Conservation (phyloP, 768 basidiomycete genomes). For the Lepiota brunneoincarnata region DNA sequence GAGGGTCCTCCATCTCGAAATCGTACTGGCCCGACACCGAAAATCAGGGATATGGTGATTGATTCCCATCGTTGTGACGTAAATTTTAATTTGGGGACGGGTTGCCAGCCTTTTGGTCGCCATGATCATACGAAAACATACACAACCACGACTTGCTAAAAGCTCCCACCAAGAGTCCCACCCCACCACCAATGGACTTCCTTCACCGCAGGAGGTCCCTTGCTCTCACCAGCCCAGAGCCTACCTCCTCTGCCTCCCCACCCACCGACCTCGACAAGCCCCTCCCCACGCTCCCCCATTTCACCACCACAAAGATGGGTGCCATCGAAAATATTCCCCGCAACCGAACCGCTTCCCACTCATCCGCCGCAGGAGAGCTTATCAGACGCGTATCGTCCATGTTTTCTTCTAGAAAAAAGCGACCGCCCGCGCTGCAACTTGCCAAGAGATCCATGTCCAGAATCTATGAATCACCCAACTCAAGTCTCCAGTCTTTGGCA, state of each 20-base stretch:
- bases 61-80: slow-evolving; percentile 11
- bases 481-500: slow-evolving; percentile 14
- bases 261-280: neutral
- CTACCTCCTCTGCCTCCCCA: neutral
- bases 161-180: neutral
- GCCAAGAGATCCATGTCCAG: slow-evolving; percentile 9
- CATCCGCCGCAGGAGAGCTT: slow-evolving; percentile 15
- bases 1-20: neutral
- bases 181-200: neutral
- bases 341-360: neutral
- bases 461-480: slow-evolving; percentile 10
- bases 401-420: slow-evolving; percentile 17
- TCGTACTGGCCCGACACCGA: too few relatives aligned
- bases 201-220: slow-evolving; percentile 1
- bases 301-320: neutral
- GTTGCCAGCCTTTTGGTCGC: neutral
- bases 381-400: slow-evolving; percentile 30
- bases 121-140: slow-evolving; percentile 6
- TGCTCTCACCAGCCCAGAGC: neutral
- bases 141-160: neutral
- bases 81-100: slow-evolving; percentile 3
- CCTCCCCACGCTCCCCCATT: neutral
- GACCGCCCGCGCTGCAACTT: slow-evolving; percentile 5
- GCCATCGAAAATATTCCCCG: slow-evolving; percentile 11
- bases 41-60: neutral